Evolutionary conservation across 2,329 filamentous ascomycete genomes (phyloP), one percentile per base, ranked within the genome.

Genomic region (Diatrype stigma): DNA sequence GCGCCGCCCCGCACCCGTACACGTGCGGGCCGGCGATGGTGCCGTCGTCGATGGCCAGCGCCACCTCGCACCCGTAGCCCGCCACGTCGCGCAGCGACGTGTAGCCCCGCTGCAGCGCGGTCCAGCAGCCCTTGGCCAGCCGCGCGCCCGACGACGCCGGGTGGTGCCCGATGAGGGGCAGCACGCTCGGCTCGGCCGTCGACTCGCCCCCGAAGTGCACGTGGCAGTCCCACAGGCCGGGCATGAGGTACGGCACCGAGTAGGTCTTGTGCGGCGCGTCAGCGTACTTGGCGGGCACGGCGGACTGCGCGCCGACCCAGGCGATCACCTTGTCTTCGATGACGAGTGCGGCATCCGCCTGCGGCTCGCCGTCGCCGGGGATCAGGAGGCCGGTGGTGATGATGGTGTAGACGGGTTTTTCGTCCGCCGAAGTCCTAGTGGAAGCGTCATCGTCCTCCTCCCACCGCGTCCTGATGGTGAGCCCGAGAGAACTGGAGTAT

Each of bases 61-160:
- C 56, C 1, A 69, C 47, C 60, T 69, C 67, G 56, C 64, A 67
- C 11, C 67, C 67, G 47, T 54, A 61, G 32, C 67, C 67, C 0
- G 62, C 67, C 2, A 68, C 59, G 54, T 70, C 67, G 38, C 67
- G 63, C 37, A 70, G 47, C 44, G 67, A 69, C 6, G 67, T 70
- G 54, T 68, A 70, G 0, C 66, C 67, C 8, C 69, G 66, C 63
- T 72, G 67, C 6, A 73, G 50, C 0, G 69, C 67, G 50, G 68
- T 65, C 65, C 67, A 69, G 57, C 70, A 70, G 5, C 66, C 60
- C 47, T 60, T 60, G 0, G 67, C 56, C 3, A 70, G 58, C 0
- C 64, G 56, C 2, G 70, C 70, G 16, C 70, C 70, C 16, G 57
- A 54, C 0, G 58, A 50, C 2, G 64, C 65, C 1, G 70, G 69